phyloP scores from a whole-genome alignment of 192 early-diverging fungal genomes.

The Paraglomus occultum region DNA sequence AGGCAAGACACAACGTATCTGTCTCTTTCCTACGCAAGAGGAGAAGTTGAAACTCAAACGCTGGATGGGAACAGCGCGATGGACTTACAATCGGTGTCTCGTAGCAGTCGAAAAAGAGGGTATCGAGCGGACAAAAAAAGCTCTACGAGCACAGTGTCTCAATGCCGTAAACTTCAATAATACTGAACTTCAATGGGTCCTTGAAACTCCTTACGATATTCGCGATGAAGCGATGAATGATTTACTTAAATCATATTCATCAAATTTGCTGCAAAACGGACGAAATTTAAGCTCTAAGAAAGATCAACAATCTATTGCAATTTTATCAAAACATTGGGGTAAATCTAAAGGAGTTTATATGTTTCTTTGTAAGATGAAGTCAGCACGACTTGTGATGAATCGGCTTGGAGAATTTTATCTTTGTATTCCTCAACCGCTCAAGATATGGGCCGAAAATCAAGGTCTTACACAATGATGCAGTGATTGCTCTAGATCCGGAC shows the following conservation, averaged over 20 bases:
- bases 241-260: conserved; percentile 11
- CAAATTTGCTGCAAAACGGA: conserved; percentile 12
- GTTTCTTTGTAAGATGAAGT: conserved; percentile 5
- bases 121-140: conserved; percentile 5
- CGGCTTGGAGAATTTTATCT: no score
- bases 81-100: conserved; percentile 5
- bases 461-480: neutral
- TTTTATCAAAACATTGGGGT: no score
- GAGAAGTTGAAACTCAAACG: conserved; percentile 12
- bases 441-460: conserved; percentile 8
- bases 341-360: no score
- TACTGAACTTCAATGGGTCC: neutral
- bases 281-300: conserved; percentile 13
- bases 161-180: conserved; percentile 20
- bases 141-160: neutral
- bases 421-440: conserved; percentile 15
- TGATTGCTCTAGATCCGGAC: conserved; percentile 4
- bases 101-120: conserved; percentile 1
- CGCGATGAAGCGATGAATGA: conserved; percentile 19
- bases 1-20: neutral
- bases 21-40: conserved; percentile 7
- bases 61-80: conserved; percentile 1
- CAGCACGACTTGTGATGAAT: neutral
- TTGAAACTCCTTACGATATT: conserved; percentile 12
- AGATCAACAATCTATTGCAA: neutral